These are phyloP conservation scores for Penicillium frequentans DNA, from an alignment of 2,329 filamentous ascomycete genomes.

Conservation along the genomic window DNA sequence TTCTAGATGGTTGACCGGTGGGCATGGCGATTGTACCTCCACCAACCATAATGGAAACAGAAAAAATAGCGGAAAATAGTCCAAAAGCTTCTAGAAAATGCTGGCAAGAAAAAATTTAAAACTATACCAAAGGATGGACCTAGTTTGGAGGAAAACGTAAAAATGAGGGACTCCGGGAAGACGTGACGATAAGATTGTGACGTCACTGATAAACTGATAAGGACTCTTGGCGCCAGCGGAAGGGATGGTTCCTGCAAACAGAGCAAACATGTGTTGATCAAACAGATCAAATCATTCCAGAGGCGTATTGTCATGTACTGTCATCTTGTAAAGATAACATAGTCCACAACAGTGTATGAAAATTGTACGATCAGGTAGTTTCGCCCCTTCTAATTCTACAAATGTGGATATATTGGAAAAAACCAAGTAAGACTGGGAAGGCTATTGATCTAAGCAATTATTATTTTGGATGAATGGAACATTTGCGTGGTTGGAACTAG, in stretches of 20 bases:
- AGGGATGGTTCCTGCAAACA: not conserved
- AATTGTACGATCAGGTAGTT: not conserved
- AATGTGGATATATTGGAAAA: not conserved
- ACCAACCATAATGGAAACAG: not conserved
- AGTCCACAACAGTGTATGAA: not conserved
- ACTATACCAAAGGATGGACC: not conserved
- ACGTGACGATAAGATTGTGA: constrained; percentile 23
- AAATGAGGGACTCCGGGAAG: constrained; percentile 15
- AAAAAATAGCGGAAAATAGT: not conserved
- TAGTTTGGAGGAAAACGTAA: not conserved
- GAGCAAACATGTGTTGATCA: not conserved
- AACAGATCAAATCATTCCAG: not conserved
- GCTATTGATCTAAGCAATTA: not conserved
- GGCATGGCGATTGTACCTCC: constrained; percentile 14
- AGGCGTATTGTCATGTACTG: not conserved
- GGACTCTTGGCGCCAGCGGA: not conserved
- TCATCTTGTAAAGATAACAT: not conserved
- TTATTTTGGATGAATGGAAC: not conserved
- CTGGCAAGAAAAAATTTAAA: not conserved
- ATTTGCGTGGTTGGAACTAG: not conserved
- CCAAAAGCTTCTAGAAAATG: not conserved
- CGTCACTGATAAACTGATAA: constrained; percentile 25
- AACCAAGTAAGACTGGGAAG: accelerated
- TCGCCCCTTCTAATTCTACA: not conserved
- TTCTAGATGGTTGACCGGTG: constrained; percentile 9